Evolutionary conservation across 2,329 filamentous ascomycete genomes (phyloP).

Genomic region (Rhinocladiella similis): DNA sequence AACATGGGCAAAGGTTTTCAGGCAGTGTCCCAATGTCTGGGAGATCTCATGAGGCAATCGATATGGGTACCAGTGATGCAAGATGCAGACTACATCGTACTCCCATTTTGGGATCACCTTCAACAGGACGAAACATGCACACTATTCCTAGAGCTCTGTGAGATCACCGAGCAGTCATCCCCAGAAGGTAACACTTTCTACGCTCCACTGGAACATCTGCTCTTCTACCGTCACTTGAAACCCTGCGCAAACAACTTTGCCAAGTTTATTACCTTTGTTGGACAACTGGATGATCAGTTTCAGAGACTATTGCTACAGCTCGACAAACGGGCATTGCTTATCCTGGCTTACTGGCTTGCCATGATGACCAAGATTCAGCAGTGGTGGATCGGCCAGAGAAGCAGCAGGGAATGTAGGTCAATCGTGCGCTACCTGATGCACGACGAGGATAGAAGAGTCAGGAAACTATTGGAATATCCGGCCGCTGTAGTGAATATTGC

Average conservation of each 20-base stretch:
- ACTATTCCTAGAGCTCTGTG: conserved; percentile 16
- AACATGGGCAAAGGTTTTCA: conserved; percentile 10
- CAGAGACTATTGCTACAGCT: conserved; percentile 6
- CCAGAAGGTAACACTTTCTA: conserved; percentile 13
- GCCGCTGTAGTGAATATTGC: background rate
- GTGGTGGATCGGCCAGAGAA: conserved; percentile 20
- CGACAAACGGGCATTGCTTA: conserved; percentile 18
- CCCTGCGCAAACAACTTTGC: conserved; percentile 15
- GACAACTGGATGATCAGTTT: conserved; percentile 3
- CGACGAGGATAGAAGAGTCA: conserved; percentile 11
- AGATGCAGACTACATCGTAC: conserved; percentile 5
- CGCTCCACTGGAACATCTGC: conserved; percentile 9
- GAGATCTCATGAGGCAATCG: conserved; percentile 8
- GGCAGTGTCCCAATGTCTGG: conserved; percentile 1
- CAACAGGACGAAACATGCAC: conserved; percentile 5
- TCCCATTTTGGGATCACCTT: background rate
- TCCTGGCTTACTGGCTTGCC: conserved; percentile 22
- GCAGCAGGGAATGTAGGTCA: conserved; percentile 9
- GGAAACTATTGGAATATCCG: conserved; percentile 12
- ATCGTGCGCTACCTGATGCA: conserved; percentile 16
- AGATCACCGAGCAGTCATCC: conserved; percentile 1
- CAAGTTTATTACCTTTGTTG: conserved; percentile 20
- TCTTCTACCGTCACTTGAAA: conserved; percentile 11
- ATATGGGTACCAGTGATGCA: conserved; percentile 15
- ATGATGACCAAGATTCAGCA: conserved; percentile 17